These are phyloP conservation scores for Royoungia palumana DNA, from an alignment of 768 basidiomycete genomes.

Conservation along the genomic window DNA sequence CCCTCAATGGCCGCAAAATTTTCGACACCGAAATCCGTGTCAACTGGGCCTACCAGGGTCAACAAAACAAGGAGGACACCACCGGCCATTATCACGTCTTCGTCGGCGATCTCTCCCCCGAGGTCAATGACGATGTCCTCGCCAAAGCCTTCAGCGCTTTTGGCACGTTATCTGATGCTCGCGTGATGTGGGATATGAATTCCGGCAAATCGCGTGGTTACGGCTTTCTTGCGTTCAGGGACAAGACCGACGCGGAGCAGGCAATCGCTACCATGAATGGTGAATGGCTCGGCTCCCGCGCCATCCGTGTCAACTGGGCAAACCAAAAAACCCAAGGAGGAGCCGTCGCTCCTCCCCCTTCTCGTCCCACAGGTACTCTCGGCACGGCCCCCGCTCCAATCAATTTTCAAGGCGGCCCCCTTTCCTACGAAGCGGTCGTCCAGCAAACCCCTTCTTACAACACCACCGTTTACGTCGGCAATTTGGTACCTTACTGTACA, in stretches of 20 bases:
- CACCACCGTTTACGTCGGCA: constrained; percentile 96
- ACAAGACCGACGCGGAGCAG: constrained; percentile 98
- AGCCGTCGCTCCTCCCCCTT: constrained; percentile 31
- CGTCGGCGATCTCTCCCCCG: constrained; percentile 98
- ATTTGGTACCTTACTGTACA: constrained; percentile 94
- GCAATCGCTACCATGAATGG: constrained; percentile 99
- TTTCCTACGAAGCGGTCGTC: constrained; percentile 91
- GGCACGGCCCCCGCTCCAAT: constrained; percentile 81
- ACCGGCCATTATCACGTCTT: constrained; percentile 98
- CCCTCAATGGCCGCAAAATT: constrained; percentile 98
- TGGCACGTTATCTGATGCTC: constrained; percentile 92
- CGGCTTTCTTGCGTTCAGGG: constrained; percentile 97
- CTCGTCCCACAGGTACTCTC: constrained; percentile 43
- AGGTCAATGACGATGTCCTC: constrained; percentile 97
- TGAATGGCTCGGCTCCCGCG: constrained; percentile 97
- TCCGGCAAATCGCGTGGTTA: constrained; percentile 98
- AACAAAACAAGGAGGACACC: constrained; percentile 98
- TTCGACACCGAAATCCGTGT: constrained; percentile 99
- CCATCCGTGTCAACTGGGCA: constrained; percentile 99
- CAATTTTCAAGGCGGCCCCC: constrained; percentile 85
- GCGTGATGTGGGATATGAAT: constrained; percentile 99
- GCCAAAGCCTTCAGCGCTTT: constrained; percentile 97
- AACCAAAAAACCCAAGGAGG: constrained; percentile 95
- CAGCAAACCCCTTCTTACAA: constrained; percentile 93
- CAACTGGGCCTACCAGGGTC: constrained; percentile 99